phyloP scores from a whole-genome alignment of 2,329 filamentous ascomycete species.

The Ophiocordyceps robertsii region DNA sequence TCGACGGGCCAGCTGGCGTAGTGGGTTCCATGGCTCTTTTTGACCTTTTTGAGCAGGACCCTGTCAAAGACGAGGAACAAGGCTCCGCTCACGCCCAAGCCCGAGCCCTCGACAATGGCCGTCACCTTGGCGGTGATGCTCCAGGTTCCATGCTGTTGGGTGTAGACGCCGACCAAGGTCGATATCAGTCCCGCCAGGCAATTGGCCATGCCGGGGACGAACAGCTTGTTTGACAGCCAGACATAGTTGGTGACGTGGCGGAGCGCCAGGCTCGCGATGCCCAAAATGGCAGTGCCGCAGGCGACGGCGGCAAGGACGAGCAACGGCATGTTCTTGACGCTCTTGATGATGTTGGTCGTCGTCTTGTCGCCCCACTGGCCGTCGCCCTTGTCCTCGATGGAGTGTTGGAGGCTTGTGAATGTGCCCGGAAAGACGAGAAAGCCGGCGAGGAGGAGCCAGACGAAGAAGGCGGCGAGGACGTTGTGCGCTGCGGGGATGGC shows the following conservation, averaged over 20 bases:
- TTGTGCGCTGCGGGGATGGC: conserved; percentile 31
- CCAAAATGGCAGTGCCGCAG: conserved; percentile 11
- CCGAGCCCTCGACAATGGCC: conserved; percentile 20
- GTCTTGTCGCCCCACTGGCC: conserved; percentile 6
- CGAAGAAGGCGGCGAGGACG: conserved; percentile 23
- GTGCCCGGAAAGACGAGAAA: conserved; percentile 39
- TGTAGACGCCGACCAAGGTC: conserved; percentile 28
- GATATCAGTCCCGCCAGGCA: conserved; percentile 25
- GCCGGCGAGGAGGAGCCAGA: conserved; percentile 36
- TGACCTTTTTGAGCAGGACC: no score
- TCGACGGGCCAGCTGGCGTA: no score
- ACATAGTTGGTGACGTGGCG: conserved; percentile 34
- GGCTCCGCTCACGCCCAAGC: conserved; percentile 5
- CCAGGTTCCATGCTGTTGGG: conserved; percentile 29
- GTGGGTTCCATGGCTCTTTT: no score
- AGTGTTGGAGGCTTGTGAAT: conserved; percentile 27
- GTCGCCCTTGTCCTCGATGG: conserved; percentile 9
- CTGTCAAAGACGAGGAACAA: no score
- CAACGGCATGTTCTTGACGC: conserved; percentile 21
- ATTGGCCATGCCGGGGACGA: conserved; percentile 31
- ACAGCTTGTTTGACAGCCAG: conserved; percentile 38
- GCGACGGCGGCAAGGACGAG: conserved; percentile 29
- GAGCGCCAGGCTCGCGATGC: conserved; percentile 29
- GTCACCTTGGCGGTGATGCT: conserved; percentile 24
- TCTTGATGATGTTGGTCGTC: conserved; percentile 9